Conservation (phyloP, 257 asterid genomes). For the Craterostigma plantagineum region DNA sequence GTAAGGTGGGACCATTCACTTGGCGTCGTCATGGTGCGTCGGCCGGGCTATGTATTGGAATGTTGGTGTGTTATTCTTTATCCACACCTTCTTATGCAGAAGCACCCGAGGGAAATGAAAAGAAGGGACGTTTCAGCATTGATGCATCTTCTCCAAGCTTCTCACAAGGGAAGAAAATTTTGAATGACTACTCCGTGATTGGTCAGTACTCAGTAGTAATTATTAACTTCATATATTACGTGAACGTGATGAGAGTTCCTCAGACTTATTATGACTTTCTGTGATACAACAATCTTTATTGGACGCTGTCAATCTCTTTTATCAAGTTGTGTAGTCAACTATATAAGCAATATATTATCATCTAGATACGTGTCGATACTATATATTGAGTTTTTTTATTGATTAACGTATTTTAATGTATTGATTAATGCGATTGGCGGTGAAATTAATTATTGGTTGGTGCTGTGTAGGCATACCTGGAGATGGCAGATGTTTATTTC, state of each 20-base stretch:
- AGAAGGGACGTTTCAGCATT: conserved; percentile 13
- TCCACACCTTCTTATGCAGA: conserved; percentile 47
- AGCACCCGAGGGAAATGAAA: conserved; percentile 22
- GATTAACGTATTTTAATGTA: no score
- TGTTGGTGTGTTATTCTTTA: conserved; percentile 46
- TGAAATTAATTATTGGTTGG: conserved; percentile 11
- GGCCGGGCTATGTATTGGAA: conserved; percentile 32
- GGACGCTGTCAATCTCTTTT: no score
- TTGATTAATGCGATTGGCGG: no score
- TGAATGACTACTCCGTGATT: conserved; percentile 53
- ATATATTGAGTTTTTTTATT: no score
- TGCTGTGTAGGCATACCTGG: conserved; percentile 74
- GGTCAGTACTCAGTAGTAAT: conserved; percentile 25
- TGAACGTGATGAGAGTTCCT: no score
- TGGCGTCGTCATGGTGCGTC: conserved; percentile 23
- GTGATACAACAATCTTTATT: no score
- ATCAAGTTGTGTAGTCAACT: no score
- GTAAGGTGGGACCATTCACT: conserved; percentile 18
- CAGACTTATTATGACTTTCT: no score
- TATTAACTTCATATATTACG: conserved; percentile 3
- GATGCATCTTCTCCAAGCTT: conserved; percentile 12
- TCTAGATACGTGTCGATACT: no score
- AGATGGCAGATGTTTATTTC: conserved; percentile 96
- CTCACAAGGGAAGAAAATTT: conserved; percentile 48
- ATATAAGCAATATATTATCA: no score